Evolutionary conservation across 1,284 basidiomycete genomes (phyloP), one percentile per base, ranked within the genome.

Genomic region (Hypsizygus ulmarius): DNA sequence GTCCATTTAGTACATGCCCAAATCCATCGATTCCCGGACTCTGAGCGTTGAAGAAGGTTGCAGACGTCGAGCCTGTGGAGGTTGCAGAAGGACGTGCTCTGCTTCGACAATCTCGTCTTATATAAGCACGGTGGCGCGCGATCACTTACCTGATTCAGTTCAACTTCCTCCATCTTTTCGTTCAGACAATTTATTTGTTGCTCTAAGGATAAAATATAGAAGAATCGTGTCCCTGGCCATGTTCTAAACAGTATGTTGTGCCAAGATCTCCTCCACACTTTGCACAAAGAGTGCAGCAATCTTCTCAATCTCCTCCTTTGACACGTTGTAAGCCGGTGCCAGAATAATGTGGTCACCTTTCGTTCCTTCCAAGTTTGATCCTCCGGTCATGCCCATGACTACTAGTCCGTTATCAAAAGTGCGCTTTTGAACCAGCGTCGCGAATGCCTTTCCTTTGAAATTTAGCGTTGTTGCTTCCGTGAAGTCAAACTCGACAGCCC

Each of bases 1-100:
- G 82, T 88, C 85, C 85, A 88, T 88, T 87, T 87, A 87, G 83
- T 79, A 72, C 73, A 78, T 82, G 75, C 82, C 70, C 78, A 78
- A 79, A 81, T 86, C 85, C 85, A 88, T 88, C 79, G 84, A 86
- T 82, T 61, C 75, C 21, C 73, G 64, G 61, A 59, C 60, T 68
- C 56, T 65, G 64, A 64, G 62, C 55, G 59, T 57, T 59, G 59
- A 59, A 51, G 54, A 51, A 54, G 52, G 56, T 49, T 55, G 57
- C 61, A 64, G 66, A 60, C 59, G 55, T 61, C 55, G 50, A 57
- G 60, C 53, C 62, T 63, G 56, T 55, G 3, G 57, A 59, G 49
- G 59, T 59, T 56, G 55, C 58, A 58, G 60, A 61, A 56, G 56
- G 57, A 59, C 51, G 32, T 50, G 50, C 55, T 54, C 59, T 58